A percentile compares a stretch with the other conserved stretches of the same genome.
These are phyloP conservation scores for Globisporangium spiculum DNA, from an alignment of 352 stramenopile genomes.

Conservation along the genomic window DNA sequence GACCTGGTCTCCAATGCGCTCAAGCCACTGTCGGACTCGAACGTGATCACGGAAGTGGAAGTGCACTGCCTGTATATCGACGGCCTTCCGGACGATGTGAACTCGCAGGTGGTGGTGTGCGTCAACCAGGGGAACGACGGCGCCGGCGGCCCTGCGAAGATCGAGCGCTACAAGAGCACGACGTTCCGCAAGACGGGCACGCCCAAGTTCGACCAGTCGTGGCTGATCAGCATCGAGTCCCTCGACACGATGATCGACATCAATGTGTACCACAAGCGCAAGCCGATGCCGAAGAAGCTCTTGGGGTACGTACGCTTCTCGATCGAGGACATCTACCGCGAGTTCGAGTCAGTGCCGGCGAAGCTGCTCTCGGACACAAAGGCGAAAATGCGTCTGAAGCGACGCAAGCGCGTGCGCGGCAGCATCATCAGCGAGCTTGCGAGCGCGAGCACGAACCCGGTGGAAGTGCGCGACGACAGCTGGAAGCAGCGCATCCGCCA, in stretches of 20 bases:
- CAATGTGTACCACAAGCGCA: conserved; percentile 81
- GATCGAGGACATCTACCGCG: conserved; percentile 83
- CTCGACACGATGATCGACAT: conserved; percentile 79
- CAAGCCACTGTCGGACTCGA: conserved; percentile 78
- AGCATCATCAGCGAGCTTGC: conserved; percentile 82
- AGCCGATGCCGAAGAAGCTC: conserved; percentile 78
- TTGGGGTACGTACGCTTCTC: conserved; percentile 72
- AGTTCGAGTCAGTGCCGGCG: conserved; percentile 71
- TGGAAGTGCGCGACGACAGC: conserved; percentile 65
- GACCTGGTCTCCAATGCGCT: conserved; percentile 54
- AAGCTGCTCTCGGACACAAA: conserved; percentile 68
- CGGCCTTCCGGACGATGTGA: conserved; percentile 63
- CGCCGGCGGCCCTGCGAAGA: conserved; percentile 34
- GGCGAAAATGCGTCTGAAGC: conserved; percentile 73
- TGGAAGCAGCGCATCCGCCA: conserved; percentile 63
- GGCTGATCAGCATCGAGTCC: conserved; percentile 69
- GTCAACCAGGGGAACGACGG: conserved; percentile 47
- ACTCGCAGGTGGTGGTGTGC: conserved; percentile 64
- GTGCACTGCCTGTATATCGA: conserved; percentile 72
- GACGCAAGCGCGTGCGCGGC: conserved; percentile 70
- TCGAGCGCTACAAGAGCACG: conserved; percentile 71
- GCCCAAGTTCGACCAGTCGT: conserved; percentile 83
- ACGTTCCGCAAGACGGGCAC: conserved; percentile 53
- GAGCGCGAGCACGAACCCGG: conserved; percentile 23
- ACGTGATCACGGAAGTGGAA: conserved; percentile 85